Percentiles rank a stretch among this genome's conserved stretches.
Evolutionary conservation across 768 basidiomycete species (phyloP).

Genomic region (Phanerodontia chrysosporium): DNA sequence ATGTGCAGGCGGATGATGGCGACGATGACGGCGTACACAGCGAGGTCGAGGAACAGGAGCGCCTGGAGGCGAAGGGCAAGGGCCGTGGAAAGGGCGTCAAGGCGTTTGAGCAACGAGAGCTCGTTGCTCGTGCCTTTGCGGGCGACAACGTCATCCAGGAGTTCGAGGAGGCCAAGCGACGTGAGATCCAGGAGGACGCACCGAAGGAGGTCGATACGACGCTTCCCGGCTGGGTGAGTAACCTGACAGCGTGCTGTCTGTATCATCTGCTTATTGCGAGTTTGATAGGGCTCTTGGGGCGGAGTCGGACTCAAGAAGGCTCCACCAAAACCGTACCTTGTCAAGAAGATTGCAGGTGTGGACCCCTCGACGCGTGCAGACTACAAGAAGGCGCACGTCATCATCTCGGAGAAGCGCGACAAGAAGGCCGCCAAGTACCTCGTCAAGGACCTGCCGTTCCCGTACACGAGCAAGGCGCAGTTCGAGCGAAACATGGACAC

Average conservation of each 20-base stretch:
- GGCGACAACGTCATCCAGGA: conserved; percentile 94
- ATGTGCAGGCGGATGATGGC: conserved; percentile 22
- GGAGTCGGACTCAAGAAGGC: conserved; percentile 65
- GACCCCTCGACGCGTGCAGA: conserved; percentile 79
- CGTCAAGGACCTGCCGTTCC: conserved; percentile 89
- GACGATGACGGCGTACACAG: conserved; percentile 56
- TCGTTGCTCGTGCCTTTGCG: conserved; percentile 93
- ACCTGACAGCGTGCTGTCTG: background rate
- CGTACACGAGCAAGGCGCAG: conserved; percentile 91
- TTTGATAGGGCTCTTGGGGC: conserved; percentile 82
- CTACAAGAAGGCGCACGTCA: conserved; percentile 79
- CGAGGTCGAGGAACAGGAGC: conserved; percentile 70
- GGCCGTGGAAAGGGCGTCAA: conserved; percentile 38
- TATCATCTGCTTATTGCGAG: background rate
- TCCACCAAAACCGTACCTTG: conserved; percentile 61
- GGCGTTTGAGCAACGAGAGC: conserved; percentile 86
- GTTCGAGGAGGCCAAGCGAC: conserved; percentile 80
- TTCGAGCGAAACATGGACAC: conserved; percentile 80
- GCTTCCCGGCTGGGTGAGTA: conserved; percentile 88
- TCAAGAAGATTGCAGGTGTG: conserved; percentile 82
- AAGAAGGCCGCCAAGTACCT: conserved; percentile 89
- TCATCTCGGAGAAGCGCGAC: conserved; percentile 94
- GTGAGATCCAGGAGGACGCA: conserved; percentile 82
- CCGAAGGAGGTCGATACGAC: conserved; percentile 86
- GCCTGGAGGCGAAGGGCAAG: conserved; percentile 40